These are phyloP conservation scores for Microthlaspi erraticum DNA, from an alignment of 345 rosid genomes.

Conservation along the genomic window DNA sequence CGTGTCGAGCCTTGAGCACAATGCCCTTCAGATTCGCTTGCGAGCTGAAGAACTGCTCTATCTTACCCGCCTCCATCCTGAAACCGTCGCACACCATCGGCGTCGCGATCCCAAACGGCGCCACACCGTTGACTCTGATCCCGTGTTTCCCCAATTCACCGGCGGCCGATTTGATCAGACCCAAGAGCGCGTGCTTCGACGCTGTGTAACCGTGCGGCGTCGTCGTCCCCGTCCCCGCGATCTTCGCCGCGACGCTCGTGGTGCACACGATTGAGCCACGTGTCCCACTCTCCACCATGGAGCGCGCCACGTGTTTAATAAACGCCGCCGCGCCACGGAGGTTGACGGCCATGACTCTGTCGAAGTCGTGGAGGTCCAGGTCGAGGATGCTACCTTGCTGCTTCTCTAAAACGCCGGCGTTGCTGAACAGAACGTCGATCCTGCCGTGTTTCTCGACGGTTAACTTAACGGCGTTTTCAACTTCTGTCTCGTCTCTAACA, in stretches of 20 bases:
- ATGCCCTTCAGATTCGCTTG: neutral
- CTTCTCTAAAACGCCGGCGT: slow-evolving; percentile 44
- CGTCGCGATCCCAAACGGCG: slow-evolving; percentile 74
- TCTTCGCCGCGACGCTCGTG: slow-evolving; percentile 51
- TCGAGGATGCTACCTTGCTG: slow-evolving; percentile 51
- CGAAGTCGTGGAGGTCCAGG: slow-evolving; percentile 53
- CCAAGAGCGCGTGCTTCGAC: slow-evolving; percentile 71
- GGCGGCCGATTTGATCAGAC: slow-evolving; percentile 64
- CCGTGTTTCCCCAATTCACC: slow-evolving; percentile 77
- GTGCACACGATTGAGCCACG: slow-evolving; percentile 77
- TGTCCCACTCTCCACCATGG: slow-evolving; percentile 58
- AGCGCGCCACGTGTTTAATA: slow-evolving; percentile 67
- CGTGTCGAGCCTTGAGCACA: slow-evolving; percentile 18
- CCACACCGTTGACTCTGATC: slow-evolving; percentile 70
- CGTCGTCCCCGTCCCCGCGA: slow-evolving; percentile 61
- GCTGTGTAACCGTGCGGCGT: slow-evolving; percentile 54
- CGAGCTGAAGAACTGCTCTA: slow-evolving; percentile 45
- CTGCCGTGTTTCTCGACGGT: slow-evolving; percentile 52
- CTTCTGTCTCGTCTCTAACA: slow-evolving; percentile 66
- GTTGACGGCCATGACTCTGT: slow-evolving; percentile 61
- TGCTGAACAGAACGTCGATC: slow-evolving; percentile 68
- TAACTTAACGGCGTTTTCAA: slow-evolving; percentile 56
- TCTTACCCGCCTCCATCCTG: slow-evolving; percentile 46
- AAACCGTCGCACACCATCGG: slow-evolving; percentile 55
- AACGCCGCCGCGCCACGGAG: slow-evolving; percentile 71